phyloP scores from a whole-genome alignment of 1,284 basidiomycete genomes.

The Ustilago curta region DNA sequence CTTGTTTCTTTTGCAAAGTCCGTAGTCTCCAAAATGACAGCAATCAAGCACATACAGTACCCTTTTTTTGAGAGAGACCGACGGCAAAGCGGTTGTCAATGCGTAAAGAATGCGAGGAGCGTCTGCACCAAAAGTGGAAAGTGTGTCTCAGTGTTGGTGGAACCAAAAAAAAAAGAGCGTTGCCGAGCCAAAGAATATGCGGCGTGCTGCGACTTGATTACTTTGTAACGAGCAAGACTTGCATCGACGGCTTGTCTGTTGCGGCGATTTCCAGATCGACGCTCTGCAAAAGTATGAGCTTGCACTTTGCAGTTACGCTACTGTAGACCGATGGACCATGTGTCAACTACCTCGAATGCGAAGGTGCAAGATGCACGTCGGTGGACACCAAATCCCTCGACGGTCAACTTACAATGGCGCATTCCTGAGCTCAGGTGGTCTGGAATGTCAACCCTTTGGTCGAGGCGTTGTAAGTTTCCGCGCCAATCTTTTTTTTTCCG shows the following conservation, averaged over 20 bases:
- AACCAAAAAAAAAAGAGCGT: too few species aligned
- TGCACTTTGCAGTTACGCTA: too few species aligned
- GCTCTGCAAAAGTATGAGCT: not conserved
- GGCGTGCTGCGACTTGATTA: constrained; percentile 10
- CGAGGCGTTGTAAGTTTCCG: too few species aligned
- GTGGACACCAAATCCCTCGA: not conserved
- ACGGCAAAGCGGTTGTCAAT: not conserved
- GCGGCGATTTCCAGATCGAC: constrained; percentile 12
- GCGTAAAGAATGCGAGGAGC: too few species aligned
- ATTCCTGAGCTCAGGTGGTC: constrained; percentile 22
- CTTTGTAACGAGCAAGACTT: too few species aligned
- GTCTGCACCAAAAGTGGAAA: not conserved
- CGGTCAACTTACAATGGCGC: not conserved
- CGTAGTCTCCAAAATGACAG: not conserved
- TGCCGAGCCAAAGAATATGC: too few species aligned
- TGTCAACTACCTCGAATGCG: too few species aligned
- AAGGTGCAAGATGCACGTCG: not conserved
- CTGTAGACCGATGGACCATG: constrained; percentile 2
- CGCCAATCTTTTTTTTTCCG: not conserved
- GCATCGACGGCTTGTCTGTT: not conserved
- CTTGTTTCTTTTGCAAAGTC: not conserved
- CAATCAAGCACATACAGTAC: not conserved
- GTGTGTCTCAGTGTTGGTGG: not conserved
- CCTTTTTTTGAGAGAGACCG: not conserved
- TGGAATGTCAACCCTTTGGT: constrained; percentile 16